Base-by-base conservation (phyloP, 1,139 yeast genomes). In the Geotrichum histeridarum region DNA sequence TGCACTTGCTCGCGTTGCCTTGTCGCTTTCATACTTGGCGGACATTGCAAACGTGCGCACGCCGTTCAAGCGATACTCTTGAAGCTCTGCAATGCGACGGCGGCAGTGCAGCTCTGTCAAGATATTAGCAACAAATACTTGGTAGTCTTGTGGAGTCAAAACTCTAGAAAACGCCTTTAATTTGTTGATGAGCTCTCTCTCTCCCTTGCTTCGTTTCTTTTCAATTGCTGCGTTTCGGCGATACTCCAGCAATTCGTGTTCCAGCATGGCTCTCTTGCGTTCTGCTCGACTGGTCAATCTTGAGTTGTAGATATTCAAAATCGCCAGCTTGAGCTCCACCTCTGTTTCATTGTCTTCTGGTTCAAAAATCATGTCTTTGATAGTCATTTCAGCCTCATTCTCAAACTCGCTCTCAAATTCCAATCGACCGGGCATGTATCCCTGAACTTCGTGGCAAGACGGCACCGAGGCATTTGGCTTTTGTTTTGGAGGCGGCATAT, bases 401-500 rank as follows among this genome's bases (percentile, higher is more conserved):
- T 94, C 99, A 42, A 87, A 91, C 68, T 93, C 99, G 58, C 85
- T 89, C 66, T 93, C 99, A 70, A 93, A 93, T 69, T 93, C 99
- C 60, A 93, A 75, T 64, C 99, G 81, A 48, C 99, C 99, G 39
- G 99, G 99, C 99, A 94, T 93, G 68, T 84, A 93, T 2, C 97
- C 97, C 70, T 91, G 98, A 59, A 93, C 82, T 66, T 93, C 98
- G 67, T 94, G 98, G 73, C 98, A 91, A 53, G 94, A 78, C 0
- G 99, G 99, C 8, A 87, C 95, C 8, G 96, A 88, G 0, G 97
- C 91, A 50, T 86, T 84, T 1, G 57, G 57, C 41, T 55, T 55
- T 56, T 85, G 82, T 54, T 91, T 90, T 18, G 95, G 93, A 51
- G 82, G 66, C 4, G 78, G 77, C 58, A 82, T 69, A 12, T 60